Evolutionary conservation across 2,329 filamentous ascomycete species (phyloP), one percentile per base, ranked within the genome.

Genomic region (Colletotrichum scovillei): DNA sequence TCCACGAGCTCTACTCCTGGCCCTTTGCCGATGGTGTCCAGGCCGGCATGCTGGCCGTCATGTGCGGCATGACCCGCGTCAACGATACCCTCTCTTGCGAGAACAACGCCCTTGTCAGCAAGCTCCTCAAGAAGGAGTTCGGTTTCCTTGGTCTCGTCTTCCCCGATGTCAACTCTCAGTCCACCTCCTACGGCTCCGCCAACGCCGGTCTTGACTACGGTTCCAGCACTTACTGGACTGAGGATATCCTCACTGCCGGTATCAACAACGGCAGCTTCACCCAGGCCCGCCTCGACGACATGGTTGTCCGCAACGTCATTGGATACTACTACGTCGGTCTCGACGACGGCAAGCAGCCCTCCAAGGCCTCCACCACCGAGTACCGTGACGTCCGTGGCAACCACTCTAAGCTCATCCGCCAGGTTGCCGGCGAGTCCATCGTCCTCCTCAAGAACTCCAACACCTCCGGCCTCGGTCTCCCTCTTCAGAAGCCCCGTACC

Each of bases 381-480:
- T 74, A 66, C 52, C 72, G 64, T 22, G 68, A 67, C 24, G 65
- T 74, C 28, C 68, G 69, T 22, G 68, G 72, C 24, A 63, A 74
- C 58, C 69, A 68, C 46, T 67, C 69, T 35, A 67, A 62, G 65
- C 57, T 68, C 24, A 72, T 67, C 42, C 63, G 69, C 22, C 64
- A 72, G 57, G 69, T 62, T n/a, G 69, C 64, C 78, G 84, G 89
- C 22, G 85, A 89, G 12, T 90, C 90, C 3, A 91, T 94, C 16
- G 92, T 95, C 1, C 85, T 95, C 12, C 83, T 95, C 62, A 94
- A 95, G 83, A 95, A 95, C 76, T 88, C 93, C 19, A 87, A 88
- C 55, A 84, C 84, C 14, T 30, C 68, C 9, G 55, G 63, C 2
- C 53, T 55, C 11, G 80, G 92, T 0, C 84, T 95, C 1, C 93